A percentile compares a stretch with the other conserved stretches of the same genome.
phyloP scores from a whole-genome alignment of 495 filamentous ascomycete species.

The Hypoxylon perforatum region DNA sequence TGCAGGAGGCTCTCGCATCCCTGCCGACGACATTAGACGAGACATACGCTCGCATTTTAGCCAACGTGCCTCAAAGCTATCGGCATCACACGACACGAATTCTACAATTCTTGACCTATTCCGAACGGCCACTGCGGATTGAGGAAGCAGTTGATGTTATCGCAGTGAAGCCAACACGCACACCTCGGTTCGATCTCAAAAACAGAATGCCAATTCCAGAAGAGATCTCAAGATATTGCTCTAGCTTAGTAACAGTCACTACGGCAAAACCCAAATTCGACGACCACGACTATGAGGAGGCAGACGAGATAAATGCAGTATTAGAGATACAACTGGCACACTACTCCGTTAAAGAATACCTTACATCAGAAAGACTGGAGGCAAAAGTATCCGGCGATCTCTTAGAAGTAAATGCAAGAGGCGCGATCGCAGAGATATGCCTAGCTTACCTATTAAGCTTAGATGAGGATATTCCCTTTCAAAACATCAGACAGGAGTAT shows the following conservation, averaged over 20 bases:
- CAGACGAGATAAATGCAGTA: conserved; percentile 1
- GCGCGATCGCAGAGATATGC: conserved; percentile 46
- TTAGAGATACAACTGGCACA: conserved; percentile 48
- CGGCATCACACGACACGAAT: conserved; percentile 36
- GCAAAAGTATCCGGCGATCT: conserved; percentile 8
- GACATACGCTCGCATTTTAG: conserved; percentile 53
- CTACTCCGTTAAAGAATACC: conserved; percentile 55
- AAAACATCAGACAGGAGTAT: conserved; percentile 30
- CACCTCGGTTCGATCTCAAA: conserved; percentile 35
- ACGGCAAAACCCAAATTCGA: not conserved
- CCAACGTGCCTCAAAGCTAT: conserved; percentile 26
- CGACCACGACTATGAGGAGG: no score
- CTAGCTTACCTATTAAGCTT: conserved; percentile 47
- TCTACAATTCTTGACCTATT: conserved; percentile 47
- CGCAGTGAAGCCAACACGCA: conserved; percentile 25
- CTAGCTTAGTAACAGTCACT: conserved; percentile 34
- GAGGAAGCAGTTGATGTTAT: conserved; percentile 45
- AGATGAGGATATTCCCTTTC: conserved; percentile 23
- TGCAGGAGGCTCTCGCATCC: conserved; percentile 39
- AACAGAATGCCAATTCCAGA: conserved; percentile 35
- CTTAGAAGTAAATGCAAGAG: conserved; percentile 36
- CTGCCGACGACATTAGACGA: conserved; percentile 51
- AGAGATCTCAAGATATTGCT: conserved; percentile 43
- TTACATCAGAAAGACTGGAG: conserved; percentile 37
- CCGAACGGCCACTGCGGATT: conserved; percentile 41